Percentiles rank a stretch among this genome's conserved stretches.
phyloP scores from a whole-genome alignment of 768 basidiomycete genomes.

The Megacollybia marginata region DNA sequence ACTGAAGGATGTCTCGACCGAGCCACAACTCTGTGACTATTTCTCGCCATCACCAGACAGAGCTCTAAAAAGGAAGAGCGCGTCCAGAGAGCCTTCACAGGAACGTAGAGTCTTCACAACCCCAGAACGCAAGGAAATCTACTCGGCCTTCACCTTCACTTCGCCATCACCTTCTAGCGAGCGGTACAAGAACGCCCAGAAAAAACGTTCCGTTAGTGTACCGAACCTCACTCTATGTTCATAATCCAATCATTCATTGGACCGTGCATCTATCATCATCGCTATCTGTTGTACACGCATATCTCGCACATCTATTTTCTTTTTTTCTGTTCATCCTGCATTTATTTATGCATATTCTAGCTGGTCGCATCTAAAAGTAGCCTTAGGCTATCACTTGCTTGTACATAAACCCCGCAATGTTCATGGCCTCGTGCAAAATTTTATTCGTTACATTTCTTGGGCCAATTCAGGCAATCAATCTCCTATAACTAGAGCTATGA shows the following conservation, averaged over 20 bases:
- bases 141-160: conserved; percentile 72
- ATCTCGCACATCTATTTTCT: too few species aligned
- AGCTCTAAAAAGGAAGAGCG: conserved; percentile 8
- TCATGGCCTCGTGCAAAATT: too few species aligned
- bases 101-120: conserved; percentile 50
- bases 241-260: background rate
- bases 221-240: conserved; percentile 10
- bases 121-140: conserved; percentile 66
- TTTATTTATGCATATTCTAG: too few species aligned
- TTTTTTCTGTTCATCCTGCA: too few species aligned
- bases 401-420: too few species aligned
- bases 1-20: conserved; percentile 42
- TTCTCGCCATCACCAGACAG: conserved; percentile 24
- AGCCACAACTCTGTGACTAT: conserved; percentile 53
- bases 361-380: too few species aligned
- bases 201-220: conserved; percentile 19
- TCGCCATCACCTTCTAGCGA: conserved; percentile 60
- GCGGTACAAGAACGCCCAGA: conserved; percentile 39
- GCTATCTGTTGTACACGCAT: background rate
- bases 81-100: conserved; percentile 4
- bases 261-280: background rate
- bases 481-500: too few species aligned
- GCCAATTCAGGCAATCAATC: too few species aligned
- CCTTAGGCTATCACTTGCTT: too few species aligned
- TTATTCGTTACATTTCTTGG: too few species aligned